Evolutionary conservation across 2,329 filamentous ascomycete species (phyloP).

Genomic region (Pseudogymnoascus sp.): DNA sequence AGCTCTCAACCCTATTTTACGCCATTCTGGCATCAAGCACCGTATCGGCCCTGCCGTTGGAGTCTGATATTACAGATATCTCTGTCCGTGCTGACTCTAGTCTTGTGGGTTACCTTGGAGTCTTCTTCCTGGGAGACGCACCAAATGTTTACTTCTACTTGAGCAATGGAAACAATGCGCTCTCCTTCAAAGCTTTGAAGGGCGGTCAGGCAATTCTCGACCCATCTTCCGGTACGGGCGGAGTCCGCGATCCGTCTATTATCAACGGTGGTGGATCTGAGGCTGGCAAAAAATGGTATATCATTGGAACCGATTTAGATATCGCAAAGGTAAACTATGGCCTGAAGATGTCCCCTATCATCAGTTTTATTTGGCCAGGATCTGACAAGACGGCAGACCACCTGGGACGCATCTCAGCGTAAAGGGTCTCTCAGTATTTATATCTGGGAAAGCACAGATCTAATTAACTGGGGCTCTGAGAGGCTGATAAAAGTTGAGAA

Average conservation of each 20-base stretch:
- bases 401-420: slow-evolving; percentile 47
- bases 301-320: slow-evolving; percentile 49
- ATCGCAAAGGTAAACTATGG: slow-evolving; percentile 37
- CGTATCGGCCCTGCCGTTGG: background rate
- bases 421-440: slow-evolving; percentile 47
- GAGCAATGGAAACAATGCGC: slow-evolving; percentile 45
- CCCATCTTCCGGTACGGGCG: slow-evolving; percentile 45
- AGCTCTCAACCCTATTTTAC: background rate
- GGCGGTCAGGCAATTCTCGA: slow-evolving; percentile 41
- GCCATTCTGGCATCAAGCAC: background rate
- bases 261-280: slow-evolving; percentile 42
- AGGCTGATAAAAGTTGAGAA: slow-evolving; percentile 46
- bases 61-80: slow-evolving; percentile 3
- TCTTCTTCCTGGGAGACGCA: slow-evolving; percentile 49
- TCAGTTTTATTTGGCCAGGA: background rate
- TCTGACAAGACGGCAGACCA: slow-evolving; percentile 34
- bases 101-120: slow-evolving; percentile 46
- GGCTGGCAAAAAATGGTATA: slow-evolving; percentile 48
- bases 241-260: slow-evolving; percentile 47
- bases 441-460: slow-evolving; percentile 49
- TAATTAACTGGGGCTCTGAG: slow-evolving; percentile 45
- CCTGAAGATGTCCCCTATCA: background rate
- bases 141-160: slow-evolving; percentile 50
- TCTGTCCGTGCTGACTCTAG: slow-evolving; percentile 28
- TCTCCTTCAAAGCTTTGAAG: slow-evolving; percentile 45